Evolutionary conservation across 805 yeast genomes (phyloP).

Genomic region (Kuraishia floccosa): DNA sequence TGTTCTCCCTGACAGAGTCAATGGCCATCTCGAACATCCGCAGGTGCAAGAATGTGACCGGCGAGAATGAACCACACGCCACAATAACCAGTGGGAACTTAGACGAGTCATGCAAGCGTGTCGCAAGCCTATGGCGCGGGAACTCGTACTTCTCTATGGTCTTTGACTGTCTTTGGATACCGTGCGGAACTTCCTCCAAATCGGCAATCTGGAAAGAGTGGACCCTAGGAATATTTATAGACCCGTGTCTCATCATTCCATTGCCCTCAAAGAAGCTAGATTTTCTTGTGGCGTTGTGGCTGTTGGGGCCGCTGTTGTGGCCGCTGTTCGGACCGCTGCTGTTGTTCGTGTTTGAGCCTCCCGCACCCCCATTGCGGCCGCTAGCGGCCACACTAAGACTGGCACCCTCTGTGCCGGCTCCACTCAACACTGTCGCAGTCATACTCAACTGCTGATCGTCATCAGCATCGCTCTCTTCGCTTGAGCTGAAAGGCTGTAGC

Average conservation of each 20-base stretch:
- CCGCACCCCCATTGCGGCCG: too few relatives aligned
- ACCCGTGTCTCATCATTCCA: too few relatives aligned
- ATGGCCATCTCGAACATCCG: conserved; percentile 99
- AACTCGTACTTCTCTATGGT: conserved; percentile 58
- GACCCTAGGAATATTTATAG: conserved; percentile 31
- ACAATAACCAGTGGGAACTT: conserved; percentile 89
- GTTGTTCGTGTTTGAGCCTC: conserved; percentile 3
- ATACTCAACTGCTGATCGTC: conserved; percentile 49
- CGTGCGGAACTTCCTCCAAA: conserved; percentile 94
- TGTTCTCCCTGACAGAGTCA: conserved; percentile 84
- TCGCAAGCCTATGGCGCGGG: conserved; percentile 79
- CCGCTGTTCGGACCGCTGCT: background rate
- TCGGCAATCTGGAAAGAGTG: conserved; percentile 71
- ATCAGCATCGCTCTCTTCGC: conserved; percentile 23
- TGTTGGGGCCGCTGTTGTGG: background rate
- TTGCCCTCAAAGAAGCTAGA: background rate
- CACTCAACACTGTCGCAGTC: conserved; percentile 29
- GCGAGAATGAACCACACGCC: conserved; percentile 96
- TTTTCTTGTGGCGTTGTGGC: background rate
- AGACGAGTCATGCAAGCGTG: conserved; percentile 54
- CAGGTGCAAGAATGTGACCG: conserved; percentile 87
- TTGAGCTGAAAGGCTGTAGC: background rate
- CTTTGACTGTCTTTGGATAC: conserved; percentile 81
- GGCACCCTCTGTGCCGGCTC: background rate
- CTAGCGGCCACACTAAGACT: background rate